These are phyloP conservation scores for Melanogaster broomeanus DNA, from an alignment of 768 basidiomycete species.

Conservation along the genomic window DNA sequence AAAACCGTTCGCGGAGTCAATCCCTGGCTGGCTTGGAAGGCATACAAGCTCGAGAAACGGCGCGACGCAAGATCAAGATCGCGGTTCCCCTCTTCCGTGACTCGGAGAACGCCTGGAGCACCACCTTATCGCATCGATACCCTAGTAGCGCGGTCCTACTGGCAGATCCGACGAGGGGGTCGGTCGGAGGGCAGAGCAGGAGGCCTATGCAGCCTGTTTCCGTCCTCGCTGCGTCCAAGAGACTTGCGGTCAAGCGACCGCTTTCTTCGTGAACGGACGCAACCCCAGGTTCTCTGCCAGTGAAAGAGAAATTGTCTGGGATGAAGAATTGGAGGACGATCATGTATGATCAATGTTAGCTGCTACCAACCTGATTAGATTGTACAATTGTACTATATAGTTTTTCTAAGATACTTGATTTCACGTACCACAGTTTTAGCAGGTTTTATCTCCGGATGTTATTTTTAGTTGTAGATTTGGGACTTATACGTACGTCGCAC, in stretches of 20 bases:
- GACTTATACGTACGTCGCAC: constrained; percentile 60
- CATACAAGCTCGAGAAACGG: constrained; percentile 3
- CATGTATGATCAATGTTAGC: neutral
- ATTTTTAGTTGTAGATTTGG: neutral
- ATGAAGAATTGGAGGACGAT: neutral
- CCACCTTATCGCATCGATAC: neutral
- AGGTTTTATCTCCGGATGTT: neutral
- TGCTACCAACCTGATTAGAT: neutral
- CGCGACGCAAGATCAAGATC: constrained; percentile 19
- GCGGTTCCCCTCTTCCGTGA: constrained; percentile 15
- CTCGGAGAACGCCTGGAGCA: neutral
- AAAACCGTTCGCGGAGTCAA: constrained; percentile 22
- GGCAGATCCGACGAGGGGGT: neutral
- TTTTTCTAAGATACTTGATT: neutral
- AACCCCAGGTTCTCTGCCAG: no score
- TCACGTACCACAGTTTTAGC: neutral
- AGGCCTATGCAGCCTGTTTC: constrained; percentile 6
- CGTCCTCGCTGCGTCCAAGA: constrained; percentile 8
- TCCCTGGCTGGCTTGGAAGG: constrained; percentile 25
- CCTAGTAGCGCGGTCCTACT: neutral
- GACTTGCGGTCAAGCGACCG: constrained; percentile 16
- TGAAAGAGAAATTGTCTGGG: neutral
- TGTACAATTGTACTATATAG: neutral
- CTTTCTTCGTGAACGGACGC: constrained; percentile 11
- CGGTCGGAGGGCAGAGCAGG: neutral